Base-by-base conservation (phyloP, 2,329 filamentous ascomycete species). In the Metarhizium guizhouense region DNA sequence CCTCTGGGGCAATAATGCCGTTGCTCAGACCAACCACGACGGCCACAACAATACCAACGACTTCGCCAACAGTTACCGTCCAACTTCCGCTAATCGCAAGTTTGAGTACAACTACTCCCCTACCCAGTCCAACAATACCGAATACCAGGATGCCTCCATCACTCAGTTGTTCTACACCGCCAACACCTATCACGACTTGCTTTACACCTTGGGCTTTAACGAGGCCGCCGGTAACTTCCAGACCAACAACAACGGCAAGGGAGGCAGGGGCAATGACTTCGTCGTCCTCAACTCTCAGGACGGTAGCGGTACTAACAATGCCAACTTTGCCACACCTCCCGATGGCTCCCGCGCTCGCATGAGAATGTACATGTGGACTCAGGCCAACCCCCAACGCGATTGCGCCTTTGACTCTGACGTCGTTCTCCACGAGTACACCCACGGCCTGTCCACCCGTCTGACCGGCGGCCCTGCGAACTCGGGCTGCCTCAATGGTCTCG, bases 181-280 rank as follows among this genome's bases (percentile, higher is more conserved):
- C 38, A 84, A 84, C 70, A 73, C 70, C 38, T 84, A 80, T 67
- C 82, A 84, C 61, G 82, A 85, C 56, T 64, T 85, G 0, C 72
- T 84, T 10, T 78, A 84, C 60, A 64, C 69, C 6, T 75, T 84
- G 0, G 81, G 82, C 5, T 84, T 84, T 66, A 78, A 70, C 40
- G 81, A 84, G 65, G 65, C 60, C 1, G 80, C 82, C 1, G 81
- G 81, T 6, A 85, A 85, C 68, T 85, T 84, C 65, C 75, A 84
- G 67, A 62, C 67, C 53, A 78, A 81, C 70, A 84, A 83, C 70
- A 74, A 78, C 58, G 76, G 74, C 48, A 65, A 71, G 45, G 81
- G 81, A 3, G 82, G 82, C 18, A 47, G 59, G 4, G 80, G 74
- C 13, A 70, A 69, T 52, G 82, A 84, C 60, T 74, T 73, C 48